Base-by-base conservation (phyloP, 331 rosid species). In the Spiraea crenata region DNA sequence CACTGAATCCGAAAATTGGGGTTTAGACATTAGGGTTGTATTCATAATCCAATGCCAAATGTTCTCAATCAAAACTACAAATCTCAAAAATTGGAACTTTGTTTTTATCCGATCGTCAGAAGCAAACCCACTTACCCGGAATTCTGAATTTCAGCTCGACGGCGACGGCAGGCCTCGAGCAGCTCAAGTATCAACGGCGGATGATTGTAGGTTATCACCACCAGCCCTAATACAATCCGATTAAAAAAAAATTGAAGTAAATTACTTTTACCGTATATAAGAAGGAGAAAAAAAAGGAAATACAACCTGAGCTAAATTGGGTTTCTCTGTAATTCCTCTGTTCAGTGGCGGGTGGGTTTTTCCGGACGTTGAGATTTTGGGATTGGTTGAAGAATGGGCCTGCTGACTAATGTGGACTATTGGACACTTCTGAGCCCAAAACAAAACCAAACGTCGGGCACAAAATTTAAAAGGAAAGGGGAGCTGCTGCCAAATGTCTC, bases 201-300 rank as follows among this genome's bases (percentile, higher is more conserved):
- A n/a, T 9, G 66, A 14, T 40, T 9, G 8, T 39, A 14, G n/a
- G 48, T 39, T n/a, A 61, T 19, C 31, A 42, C 9, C 66, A 15
- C 48, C 16, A 61, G 66, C 66, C 66, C 66, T 61, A 61, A 61
- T 5, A 61, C 12, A 59, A 37, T 40, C 48, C 66, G 47, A 39
- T 40, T 93, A 25, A 25, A 10, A 25, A 10, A 34, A 61, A 59
- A 60, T 60, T 38, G 47, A 57, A 57, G 7, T 60, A n/a, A 31
- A 16, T 39, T 25, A 25, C n/a, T 17, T 9, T 4, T 38, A 16
- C 14, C 44, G 2, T 8, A 17, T 16, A 3, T 10, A 25, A 25
- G 31, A 61, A 60, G 3, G 14, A 48, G n/a, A 48, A 38, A 5
- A 39, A 6, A 39, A 9, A 1, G 6, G 14, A 37, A 60, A 16